These are phyloP conservation scores for Fusarium sp. DNA, from an alignment of 2,329 filamentous ascomycete genomes.

Conservation along the genomic window DNA sequence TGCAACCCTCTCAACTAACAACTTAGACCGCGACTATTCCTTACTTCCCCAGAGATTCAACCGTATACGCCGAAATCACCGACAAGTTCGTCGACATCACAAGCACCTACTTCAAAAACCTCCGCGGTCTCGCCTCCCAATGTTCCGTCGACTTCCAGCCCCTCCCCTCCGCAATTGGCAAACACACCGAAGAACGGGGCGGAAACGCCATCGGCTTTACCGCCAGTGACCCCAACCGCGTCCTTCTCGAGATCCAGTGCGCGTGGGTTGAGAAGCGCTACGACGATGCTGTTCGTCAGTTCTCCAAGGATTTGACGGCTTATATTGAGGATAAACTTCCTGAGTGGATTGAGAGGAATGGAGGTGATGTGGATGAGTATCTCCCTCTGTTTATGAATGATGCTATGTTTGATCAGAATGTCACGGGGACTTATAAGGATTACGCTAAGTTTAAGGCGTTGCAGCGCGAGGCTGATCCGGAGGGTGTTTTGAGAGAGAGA, in stretches of 20 bases:
- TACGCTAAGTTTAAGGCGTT: slow-evolving; percentile 7
- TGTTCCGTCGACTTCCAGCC: slow-evolving; percentile 28
- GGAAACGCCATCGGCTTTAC: slow-evolving; percentile 20
- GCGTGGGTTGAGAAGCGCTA: slow-evolving; percentile 5
- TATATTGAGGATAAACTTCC: slow-evolving; percentile 10
- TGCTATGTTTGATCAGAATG: slow-evolving; percentile 15
- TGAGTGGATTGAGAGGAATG: not conserved
- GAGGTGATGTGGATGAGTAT: not conserved
- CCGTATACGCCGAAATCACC: slow-evolving; percentile 6
- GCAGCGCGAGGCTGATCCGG: slow-evolving; percentile 3
- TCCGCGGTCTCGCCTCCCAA: not conserved
- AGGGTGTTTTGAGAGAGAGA: not conserved
- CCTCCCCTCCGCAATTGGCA: not conserved
- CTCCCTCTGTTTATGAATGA: slow-evolving; percentile 17
- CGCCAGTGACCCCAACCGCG: not conserved
- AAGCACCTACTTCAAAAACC: not conserved
- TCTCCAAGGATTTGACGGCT: not conserved
- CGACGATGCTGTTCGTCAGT: not conserved
- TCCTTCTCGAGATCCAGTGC: slow-evolving; percentile 19
- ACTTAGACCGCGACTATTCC: slow-evolving; percentile 7
- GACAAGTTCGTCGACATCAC: not conserved
- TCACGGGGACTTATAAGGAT: slow-evolving; percentile 2
- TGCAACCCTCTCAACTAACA: not conserved
- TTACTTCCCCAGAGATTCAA: not conserved
- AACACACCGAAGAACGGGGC: not conserved